Evolutionary conservation across 805 yeast species (phyloP).

Genomic region (Schwanniomyces pseudopolymorphus): DNA sequence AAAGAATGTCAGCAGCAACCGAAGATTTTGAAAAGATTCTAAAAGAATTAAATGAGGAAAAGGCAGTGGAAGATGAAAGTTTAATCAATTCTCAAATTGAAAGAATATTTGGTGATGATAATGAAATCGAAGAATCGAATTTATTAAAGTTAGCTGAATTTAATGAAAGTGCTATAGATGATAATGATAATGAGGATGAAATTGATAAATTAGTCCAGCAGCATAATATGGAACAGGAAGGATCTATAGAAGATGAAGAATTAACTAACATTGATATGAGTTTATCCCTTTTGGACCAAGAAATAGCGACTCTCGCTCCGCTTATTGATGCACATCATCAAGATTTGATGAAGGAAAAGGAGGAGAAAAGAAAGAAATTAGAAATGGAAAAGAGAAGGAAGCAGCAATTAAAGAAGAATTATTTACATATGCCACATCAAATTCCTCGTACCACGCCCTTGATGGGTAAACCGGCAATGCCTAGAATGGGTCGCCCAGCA

Average conservation of each 20-base stretch:
- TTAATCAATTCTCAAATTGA: conserved; percentile 32
- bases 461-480: conserved; percentile 33
- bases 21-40: conserved; percentile 40
- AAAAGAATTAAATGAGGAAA: conserved; percentile 34
- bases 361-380: conserved; percentile 16
- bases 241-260: conserved; percentile 20
- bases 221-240: conserved; percentile 36
- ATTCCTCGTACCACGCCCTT: conserved; percentile 20
- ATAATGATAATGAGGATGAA: conserved; percentile 35
- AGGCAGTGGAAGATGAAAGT: conserved; percentile 28
- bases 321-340: conserved; percentile 37
- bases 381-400: conserved; percentile 20
- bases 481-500: conserved; percentile 47
- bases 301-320: conserved; percentile 40
- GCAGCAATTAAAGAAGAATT: conserved; percentile 8
- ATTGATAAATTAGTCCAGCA: conserved; percentile 34
- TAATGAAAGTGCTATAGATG: conserved; percentile 25
- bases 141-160: conserved; percentile 14
- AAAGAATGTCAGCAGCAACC: conserved; percentile 38
- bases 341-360: conserved; percentile 21
- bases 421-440: neutral
- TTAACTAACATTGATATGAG: conserved; percentile 22
- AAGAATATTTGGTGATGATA: conserved; percentile 26
- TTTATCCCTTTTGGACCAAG: conserved; percentile 36
- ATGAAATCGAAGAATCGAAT: conserved; percentile 15